Evolutionary conservation across 2,329 filamentous ascomycete genomes (phyloP), one percentile per base, ranked within the genome.

Genomic region (Penicillium janthinellum): DNA sequence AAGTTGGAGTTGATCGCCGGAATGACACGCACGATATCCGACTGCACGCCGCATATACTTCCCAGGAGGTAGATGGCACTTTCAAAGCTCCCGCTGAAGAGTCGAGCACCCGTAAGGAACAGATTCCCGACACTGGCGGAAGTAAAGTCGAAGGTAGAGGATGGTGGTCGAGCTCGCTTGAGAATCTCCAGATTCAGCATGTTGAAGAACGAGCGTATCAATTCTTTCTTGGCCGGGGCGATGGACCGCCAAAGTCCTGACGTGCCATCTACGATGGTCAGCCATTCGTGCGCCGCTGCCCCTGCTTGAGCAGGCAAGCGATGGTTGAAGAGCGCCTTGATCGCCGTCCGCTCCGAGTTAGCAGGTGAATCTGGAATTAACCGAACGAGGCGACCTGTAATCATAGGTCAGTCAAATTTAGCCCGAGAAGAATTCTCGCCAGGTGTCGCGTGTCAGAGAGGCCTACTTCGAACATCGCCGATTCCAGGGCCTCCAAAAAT

Each of bases 1-100:
- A 97, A 97, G 75, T 96, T 98, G 63, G 90, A 92, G 80, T 96
- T 96, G 67, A 98, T 91, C 4, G 91, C 92, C 0, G 94, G 95
- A 15, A 98, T 86, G 0, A 97, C 92, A 0, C 87, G 84, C 5
- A 95, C 87, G 54, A 87, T 83, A 45, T 80, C 78, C 11, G 86
- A 83, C 0, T 92, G 90, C 0, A 98, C 90, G n/a, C 86, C 87
- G 71, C 93, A 96, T 64, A 97, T 91, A 67, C 89, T 90, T 53
- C 90, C 90, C 4, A 98, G 84, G 2, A 98, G 85, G 72, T 96
- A 96, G 63, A 98, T 95, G 44, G 92, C 91, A 6, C 90, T 90
- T 75, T 98, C 95, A 65, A 98, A 94, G 59, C 90, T 94, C 35
- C 94, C 94, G 0, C 91, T 92, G 78, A 97, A 97, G 11, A 98